Conservation (phyloP, 2,329 filamentous ascomycete species). For the Fusarium succisae region DNA sequence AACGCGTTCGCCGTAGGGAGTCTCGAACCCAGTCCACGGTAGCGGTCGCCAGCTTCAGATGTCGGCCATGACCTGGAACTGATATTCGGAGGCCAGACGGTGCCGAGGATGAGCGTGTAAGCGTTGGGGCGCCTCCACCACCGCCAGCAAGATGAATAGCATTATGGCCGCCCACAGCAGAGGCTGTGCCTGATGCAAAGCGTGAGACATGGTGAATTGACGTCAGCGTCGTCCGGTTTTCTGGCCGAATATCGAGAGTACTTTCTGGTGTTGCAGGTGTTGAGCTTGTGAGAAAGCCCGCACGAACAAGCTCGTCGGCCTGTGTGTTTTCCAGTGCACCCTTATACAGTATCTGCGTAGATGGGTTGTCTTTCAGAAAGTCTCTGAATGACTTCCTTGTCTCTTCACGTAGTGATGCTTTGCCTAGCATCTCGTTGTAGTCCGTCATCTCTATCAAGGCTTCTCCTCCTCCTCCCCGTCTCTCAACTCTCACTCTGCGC, state of each 20-base stretch:
- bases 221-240: constrained; percentile 64
- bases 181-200: constrained; percentile 74
- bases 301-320: constrained; percentile 67
- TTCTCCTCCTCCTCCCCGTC: constrained; percentile 70
- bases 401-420: constrained; percentile 50
- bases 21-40: constrained; percentile 69
- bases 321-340: constrained; percentile 55
- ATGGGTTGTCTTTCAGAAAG: constrained; percentile 62
- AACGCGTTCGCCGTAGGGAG: constrained; percentile 67
- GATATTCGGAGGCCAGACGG: constrained; percentile 62
- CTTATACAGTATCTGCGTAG: constrained; percentile 45
- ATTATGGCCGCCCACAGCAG: constrained; percentile 74
- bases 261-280: constrained; percentile 44
- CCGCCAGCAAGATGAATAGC: constrained; percentile 73
- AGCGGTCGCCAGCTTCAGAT: constrained; percentile 71
- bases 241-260: constrained; percentile 58
- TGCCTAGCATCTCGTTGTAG: constrained; percentile 60
- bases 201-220: constrained; percentile 70
- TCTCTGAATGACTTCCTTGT: constrained; percentile 61
- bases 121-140: constrained; percentile 50
- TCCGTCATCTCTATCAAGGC: constrained; percentile 68
- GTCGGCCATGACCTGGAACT: constrained; percentile 72
- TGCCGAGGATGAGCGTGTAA: constrained; percentile 38
- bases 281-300: constrained; percentile 72
- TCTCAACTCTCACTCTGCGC: constrained; percentile 70